Evolutionary conservation across 345 rosid genomes (phyloP), one percentile per base, ranked within the genome.

Genomic region (Nephelium lappaceum): DNA sequence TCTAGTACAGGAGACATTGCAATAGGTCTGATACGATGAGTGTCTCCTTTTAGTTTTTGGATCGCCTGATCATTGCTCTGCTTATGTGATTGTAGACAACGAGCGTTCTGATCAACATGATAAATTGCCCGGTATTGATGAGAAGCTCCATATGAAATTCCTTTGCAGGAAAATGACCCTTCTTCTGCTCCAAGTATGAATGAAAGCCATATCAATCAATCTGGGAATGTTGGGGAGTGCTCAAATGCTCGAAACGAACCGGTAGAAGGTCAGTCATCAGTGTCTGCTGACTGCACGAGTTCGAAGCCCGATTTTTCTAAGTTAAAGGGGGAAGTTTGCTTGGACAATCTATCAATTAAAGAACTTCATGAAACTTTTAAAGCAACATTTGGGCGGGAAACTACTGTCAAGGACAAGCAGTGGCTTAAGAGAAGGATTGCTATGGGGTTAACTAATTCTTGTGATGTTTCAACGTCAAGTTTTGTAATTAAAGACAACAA

Each of bases 351-450:
- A 72, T 86, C 99, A 76, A 92, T 95, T 67, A 92, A 85, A 88
- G 95, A 88, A 82, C 92, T 95, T 75, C 97, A 92, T 80, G 97
- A 93, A 83, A 88, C 90, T 60, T 93, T 92, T 82, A 92, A 79
- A 85, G 97, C 90, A 19, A 87, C 95, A 67, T 92, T 95, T 88
- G 98, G 97, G 76, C 89, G 92, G 81, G 98, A 90, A 69, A 92
- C 97, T 85, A 92, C 96, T 72, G 95, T 90, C 81, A 95, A 95
- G 87, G 98, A 93, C 86, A 93, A 93, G 85, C 89, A 78, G 65
- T 95, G 97, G 98, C 96, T 95, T 76, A 92, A 88, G 84, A 88
- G 91, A 84, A 92, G 94, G 85, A 93, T 93, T 81, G 77, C 88
- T 68, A 90, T 92, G 98, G 97, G 97, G 69, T 85, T 86, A 86